phyloP scores from a whole-genome alignment of 441 rosid species.

The Viola pubescens region DNA sequence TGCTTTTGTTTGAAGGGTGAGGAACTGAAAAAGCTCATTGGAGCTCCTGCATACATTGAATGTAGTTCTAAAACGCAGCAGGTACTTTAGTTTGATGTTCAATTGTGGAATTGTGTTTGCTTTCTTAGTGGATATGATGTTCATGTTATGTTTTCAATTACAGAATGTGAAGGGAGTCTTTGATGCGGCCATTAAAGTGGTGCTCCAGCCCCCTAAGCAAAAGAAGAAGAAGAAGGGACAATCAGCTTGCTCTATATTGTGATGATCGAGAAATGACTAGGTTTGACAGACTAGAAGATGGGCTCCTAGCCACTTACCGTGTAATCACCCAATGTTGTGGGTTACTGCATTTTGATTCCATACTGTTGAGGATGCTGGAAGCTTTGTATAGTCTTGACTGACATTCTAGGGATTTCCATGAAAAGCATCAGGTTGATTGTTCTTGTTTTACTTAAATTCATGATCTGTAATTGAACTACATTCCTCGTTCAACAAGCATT shows the following conservation, averaged over 20 bases:
- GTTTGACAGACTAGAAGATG: conserved; percentile 26
- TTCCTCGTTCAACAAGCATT: conserved; percentile 12
- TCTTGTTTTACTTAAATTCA: conserved; percentile 12
- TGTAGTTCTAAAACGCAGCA: conserved; percentile 92
- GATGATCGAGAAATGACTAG: conserved; percentile 25
- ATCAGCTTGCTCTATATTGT: conserved; percentile 62
- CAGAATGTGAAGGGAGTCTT: conserved; percentile 85
- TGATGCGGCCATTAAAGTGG: conserved; percentile 81
- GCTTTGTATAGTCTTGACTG: conserved; percentile 33
- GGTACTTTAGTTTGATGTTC: conserved; percentile 24
- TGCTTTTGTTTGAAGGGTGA: conserved; percentile 52
- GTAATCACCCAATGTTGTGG: conserved; percentile 14
- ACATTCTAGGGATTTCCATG: conserved; percentile 24
- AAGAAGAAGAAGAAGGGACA: conserved; percentile 67
- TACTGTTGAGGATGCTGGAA: conserved; percentile 15
- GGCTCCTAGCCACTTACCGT: conserved; percentile 6
- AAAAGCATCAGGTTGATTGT: conserved; percentile 24
- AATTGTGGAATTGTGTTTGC: background rate
- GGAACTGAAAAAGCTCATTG: conserved; percentile 72
- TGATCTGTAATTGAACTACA: conserved; percentile 23
- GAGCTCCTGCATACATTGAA: conserved; percentile 69
- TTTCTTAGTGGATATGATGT: background rate
- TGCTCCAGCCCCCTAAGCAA: conserved; percentile 82
- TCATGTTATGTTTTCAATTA: conserved; percentile 13
- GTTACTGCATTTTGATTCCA: conserved; percentile 4